phyloP scores from a whole-genome alignment of 1,284 basidiomycete species.

The Flammula alnicola region DNA sequence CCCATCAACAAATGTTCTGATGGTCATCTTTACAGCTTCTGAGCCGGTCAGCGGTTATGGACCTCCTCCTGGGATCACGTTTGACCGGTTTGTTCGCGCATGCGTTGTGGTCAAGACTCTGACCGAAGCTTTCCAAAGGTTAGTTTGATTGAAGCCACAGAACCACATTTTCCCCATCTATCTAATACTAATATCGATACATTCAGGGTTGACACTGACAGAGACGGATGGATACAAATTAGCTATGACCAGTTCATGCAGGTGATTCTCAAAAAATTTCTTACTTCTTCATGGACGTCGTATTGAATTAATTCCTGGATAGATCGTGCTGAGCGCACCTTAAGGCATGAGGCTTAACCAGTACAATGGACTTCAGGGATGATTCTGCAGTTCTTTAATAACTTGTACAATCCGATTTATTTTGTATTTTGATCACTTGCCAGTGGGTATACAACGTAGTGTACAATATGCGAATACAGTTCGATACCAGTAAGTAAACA shows the following conservation, averaged over 20 bases:
- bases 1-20: slow-evolving; percentile 1
- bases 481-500: no score
- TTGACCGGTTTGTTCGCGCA: slow-evolving; percentile 82
- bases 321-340: slow-evolving; percentile 62
- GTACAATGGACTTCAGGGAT: not conserved
- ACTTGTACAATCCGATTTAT: not conserved
- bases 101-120: slow-evolving; percentile 81
- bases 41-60: slow-evolving; percentile 58
- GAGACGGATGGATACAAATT: slow-evolving; percentile 75
- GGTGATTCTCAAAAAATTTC: slow-evolving; percentile 53
- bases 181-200: not conserved
- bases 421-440: not conserved
- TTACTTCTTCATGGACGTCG: no score
- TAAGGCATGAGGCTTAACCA: not conserved
- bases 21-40: slow-evolving; percentile 51
- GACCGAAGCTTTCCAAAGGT: slow-evolving; percentile 82
- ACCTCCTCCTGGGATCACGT: slow-evolving; percentile 77
- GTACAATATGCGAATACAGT: no score
- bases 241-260: slow-evolving; percentile 83
- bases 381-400: not conserved
- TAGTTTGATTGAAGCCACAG: not conserved
- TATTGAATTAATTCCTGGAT: slow-evolving; percentile 1
- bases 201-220: slow-evolving; percentile 63
- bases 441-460: not conserved
- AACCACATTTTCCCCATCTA: not conserved